Evolutionary conservation across 2,329 filamentous ascomycete species (phyloP).

Genomic region (Triangularia verruculosa): DNA sequence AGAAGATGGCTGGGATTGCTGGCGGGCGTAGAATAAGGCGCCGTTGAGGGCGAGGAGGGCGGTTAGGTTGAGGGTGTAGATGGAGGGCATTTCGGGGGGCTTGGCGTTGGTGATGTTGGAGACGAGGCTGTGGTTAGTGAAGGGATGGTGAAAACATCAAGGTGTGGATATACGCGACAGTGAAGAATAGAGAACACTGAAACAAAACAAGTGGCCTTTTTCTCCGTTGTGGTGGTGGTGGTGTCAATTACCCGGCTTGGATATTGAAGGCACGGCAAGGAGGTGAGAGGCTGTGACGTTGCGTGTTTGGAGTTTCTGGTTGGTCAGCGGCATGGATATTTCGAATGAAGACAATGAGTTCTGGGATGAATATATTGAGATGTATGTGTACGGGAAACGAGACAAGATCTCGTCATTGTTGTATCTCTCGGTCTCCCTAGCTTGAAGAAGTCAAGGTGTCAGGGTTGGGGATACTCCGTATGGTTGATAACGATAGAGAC

Average conservation of each 20-base stretch:
- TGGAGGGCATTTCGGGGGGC: constrained; percentile 26
- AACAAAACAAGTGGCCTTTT: constrained; percentile 18
- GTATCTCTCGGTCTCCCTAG: not conserved
- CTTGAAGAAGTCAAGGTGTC: not conserved
- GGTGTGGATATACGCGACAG: not conserved
- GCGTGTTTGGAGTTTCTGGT: constrained; percentile 4
- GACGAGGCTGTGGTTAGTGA: too few species aligned
- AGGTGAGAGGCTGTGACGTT: constrained; percentile 3
- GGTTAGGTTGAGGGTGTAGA: constrained; percentile 36
- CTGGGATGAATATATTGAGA: too few species aligned
- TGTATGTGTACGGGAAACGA: not conserved
- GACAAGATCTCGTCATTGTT: not conserved
- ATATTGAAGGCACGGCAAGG: constrained; percentile 5
- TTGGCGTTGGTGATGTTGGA: not conserved
- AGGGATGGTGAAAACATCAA: not conserved
- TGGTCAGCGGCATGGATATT: not conserved
- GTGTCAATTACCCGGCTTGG: constrained; percentile 15
- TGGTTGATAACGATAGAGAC: not conserved
- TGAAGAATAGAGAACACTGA: not conserved
- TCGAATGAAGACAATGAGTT: not conserved
- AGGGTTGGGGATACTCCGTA: not conserved
- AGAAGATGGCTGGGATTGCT: not conserved
- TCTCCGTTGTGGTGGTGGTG: not conserved
- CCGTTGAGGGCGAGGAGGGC: constrained; percentile 35
- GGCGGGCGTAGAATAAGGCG: constrained; percentile 25